Evolutionary conservation across 2,329 filamentous ascomycete genomes (phyloP), one percentile per base, ranked within the genome.

Genomic region (Alternaria gaisen): DNA sequence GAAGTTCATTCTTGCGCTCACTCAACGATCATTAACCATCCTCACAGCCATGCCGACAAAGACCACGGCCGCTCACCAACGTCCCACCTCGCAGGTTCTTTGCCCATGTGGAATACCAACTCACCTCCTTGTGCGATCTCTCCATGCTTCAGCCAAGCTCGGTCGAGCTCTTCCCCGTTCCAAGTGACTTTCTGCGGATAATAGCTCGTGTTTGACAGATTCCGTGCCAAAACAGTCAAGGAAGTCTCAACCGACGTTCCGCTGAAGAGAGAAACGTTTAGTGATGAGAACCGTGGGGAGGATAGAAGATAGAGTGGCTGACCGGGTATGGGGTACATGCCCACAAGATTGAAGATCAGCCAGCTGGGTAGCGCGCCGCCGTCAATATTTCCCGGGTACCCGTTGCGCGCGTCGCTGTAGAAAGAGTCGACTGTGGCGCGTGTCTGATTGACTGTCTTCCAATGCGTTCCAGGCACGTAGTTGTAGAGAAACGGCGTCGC

Each of bases 301-400:
- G 70, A 73, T 1, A 81, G 65, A 16, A 82, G 69, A 54, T 82
- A 83, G 0, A 79, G 65, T 0, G 79, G 75, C 47, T 82, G 78
- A 0, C 76, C 80, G 36, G 77, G 76, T 3, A 82, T 72, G 0
- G 80, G 80, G 55, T 80, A 82, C 6, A 82, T 68, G 1, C 82
- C 81, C 1, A 83, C 59, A 56, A 83, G 75, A 44, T 81, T 77
- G 75, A 79, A 83, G 2, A 83, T 60, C 3, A 83, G 70, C 82
- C 81, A 83, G 22, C 77, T 80, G 34, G 80, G 79, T 65, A 83
- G 72, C 1, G 81, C 81, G 0, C 81, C 79, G 7, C 72, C 76
- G 62, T 80, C 79, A 40, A 71, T 78, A 51, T 81, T 81, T 4
- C 79, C 79, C 0, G 79, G 79, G 4, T 79, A 71, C 0, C 79